A percentile compares a stretch with the other conserved stretches of the same genome.
These are phyloP conservation scores for Strigomonas oncopelti DNA, from an alignment of 208 protist genomes.

Conservation along the genomic window DNA sequence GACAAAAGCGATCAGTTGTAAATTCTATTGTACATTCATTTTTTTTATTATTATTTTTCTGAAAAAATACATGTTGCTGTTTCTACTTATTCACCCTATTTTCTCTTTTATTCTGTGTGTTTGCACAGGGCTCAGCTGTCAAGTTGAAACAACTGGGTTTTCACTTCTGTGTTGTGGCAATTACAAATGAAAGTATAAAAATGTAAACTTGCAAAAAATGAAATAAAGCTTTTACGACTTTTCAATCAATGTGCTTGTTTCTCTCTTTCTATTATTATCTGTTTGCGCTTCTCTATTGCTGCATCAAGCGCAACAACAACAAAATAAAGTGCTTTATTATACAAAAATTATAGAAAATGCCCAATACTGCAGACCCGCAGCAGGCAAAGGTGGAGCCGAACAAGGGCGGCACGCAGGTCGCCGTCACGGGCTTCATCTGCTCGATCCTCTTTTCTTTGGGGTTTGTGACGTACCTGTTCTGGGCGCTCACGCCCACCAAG, in stretches of 20 bases:
- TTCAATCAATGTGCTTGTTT: not conserved
- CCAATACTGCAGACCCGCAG: not conserved
- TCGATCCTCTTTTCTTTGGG: constrained; percentile 57
- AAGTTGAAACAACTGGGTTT: not conserved
- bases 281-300: no score
- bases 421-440: constrained; percentile 87
- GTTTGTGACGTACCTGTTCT: constrained; percentile 70
- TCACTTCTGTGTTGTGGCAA: not conserved
- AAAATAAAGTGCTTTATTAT: not conserved
- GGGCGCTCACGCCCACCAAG: constrained; percentile 59
- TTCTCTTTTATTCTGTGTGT: not conserved
- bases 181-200: not conserved
- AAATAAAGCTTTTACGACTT: not conserved
- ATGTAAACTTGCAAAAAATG: not conserved
- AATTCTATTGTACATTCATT: no score
- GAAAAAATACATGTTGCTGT: not conserved
- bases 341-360: constrained; percentile 5
- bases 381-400: not conserved
- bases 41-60: not conserved
- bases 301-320: no score
- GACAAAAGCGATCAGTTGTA: not conserved
- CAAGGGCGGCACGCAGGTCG: constrained; percentile 20
- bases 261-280: no score
- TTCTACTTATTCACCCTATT: not conserved
- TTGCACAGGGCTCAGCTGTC: not conserved